Conservation (phyloP, 139 green algal genomes). For the Auxenochlorella pyrenoidosa region DNA sequence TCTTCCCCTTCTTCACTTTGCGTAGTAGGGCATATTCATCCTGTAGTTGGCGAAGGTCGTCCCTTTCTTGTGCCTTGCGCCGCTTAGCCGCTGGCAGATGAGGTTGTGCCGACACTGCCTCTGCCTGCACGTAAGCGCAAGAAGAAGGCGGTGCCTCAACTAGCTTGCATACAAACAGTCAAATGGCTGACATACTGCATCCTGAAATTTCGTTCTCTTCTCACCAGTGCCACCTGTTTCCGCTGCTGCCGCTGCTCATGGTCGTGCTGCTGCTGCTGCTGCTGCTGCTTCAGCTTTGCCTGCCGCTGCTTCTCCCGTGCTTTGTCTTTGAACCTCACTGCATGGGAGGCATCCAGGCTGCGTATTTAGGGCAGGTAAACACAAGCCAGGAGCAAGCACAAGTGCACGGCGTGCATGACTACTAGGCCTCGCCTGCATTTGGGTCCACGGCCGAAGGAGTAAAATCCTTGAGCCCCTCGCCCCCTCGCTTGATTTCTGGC, state of each 20-base stretch:
- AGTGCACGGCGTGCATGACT: neutral
- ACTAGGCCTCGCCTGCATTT: slow-evolving; percentile 29
- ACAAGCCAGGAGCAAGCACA: neutral
- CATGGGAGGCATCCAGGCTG: neutral
- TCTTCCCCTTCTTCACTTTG: slow-evolving; percentile 81
- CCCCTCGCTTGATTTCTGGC: slow-evolving; percentile 84
- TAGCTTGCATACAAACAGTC: too few species aligned
- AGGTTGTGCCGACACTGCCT: neutral
- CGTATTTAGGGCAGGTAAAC: neutral
- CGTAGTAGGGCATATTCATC: slow-evolving; percentile 80
- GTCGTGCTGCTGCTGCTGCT: slow-evolving; percentile 17
- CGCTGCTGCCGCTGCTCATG: neutral
- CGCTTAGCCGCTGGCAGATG: slow-evolving; percentile 81
- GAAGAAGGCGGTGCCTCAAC: too few species aligned
- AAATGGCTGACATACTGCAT: neutral
- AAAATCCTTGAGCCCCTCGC: slow-evolving; percentile 50
- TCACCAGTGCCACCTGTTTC: neutral
- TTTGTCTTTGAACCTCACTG: slow-evolving; percentile 80
- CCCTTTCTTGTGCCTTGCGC: slow-evolving; percentile 65
- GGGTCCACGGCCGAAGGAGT: slow-evolving; percentile 68
- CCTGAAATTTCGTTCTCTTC: neutral
- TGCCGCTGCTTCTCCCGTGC: slow-evolving; percentile 88
- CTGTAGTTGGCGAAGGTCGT: slow-evolving; percentile 79
- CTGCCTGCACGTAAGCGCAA: too few species aligned
- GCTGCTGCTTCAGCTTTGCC: slow-evolving; percentile 50